These are phyloP conservation scores for Pulicaria dysenterica DNA, from an alignment of 129 eudicot species.

Conservation along the genomic window DNA sequence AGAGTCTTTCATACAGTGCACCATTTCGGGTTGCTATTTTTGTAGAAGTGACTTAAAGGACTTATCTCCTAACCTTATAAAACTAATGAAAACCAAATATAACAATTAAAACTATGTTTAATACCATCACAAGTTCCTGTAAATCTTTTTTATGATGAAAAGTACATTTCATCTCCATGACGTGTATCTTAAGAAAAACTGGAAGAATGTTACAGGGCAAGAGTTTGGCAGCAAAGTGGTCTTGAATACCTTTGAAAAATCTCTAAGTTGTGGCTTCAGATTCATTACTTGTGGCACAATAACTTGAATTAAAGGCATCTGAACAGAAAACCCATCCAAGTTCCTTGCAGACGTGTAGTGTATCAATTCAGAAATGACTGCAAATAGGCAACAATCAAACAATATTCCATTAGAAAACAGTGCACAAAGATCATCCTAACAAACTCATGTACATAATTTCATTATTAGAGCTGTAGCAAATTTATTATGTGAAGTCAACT, in stretches of 20 bases:
- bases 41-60: too few relatives aligned
- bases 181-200: slow-evolving; percentile 7
- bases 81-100: too few relatives aligned
- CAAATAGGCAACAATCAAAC: slow-evolving; percentile 31
- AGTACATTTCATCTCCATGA: too few relatives aligned
- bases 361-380: slow-evolving; percentile 96
- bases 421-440: neutral
- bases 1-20: too few relatives aligned
- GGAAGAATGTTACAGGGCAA: neutral
- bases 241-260: slow-evolving; percentile 78
- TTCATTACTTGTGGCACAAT: slow-evolving; percentile 91
- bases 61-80: too few relatives aligned
- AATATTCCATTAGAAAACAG: slow-evolving; percentile 13
- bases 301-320: slow-evolving; percentile 94
- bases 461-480: too few relatives aligned
- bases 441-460: neutral
- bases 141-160: too few relatives aligned
- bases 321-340: slow-evolving; percentile 60
- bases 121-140: too few relatives aligned
- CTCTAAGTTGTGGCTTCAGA: slow-evolving; percentile 89
- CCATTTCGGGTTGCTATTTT: too few relatives aligned
- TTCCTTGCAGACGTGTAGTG: slow-evolving; percentile 89
- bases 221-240: neutral
- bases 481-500: too few relatives aligned
- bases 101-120: too few relatives aligned